Conservation (phyloP, 495 filamentous ascomycete species). For the Aspergillus kassunensis region DNA sequence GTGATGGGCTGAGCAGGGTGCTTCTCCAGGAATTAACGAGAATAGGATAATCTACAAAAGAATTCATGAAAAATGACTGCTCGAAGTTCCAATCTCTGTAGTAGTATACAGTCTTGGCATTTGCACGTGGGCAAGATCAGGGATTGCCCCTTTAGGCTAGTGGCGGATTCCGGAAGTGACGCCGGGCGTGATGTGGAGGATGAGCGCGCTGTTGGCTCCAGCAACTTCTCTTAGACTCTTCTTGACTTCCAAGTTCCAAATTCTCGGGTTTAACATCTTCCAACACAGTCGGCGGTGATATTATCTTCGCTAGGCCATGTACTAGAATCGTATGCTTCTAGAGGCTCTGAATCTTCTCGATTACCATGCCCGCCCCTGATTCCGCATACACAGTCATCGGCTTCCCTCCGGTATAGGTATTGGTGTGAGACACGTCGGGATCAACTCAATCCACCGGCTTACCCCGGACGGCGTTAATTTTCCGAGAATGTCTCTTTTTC, state of each 20-base stretch:
- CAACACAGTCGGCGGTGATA: neutral
- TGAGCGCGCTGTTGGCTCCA: too few species aligned
- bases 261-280: neutral
- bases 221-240: neutral
- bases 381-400: neutral
- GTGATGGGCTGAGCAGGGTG: constrained; percentile 14
- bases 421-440: neutral
- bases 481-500: constrained; percentile 15
- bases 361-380: constrained; percentile 2
- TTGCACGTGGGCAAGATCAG: constrained; percentile 1
- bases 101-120: constrained; percentile 1
- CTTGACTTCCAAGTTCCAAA: neutral
- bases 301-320: constrained; percentile 1
- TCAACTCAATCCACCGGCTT: constrained; percentile 1
- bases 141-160: constrained; percentile 9
- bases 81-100: neutral
- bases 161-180: constrained; percentile 4
- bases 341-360: neutral
- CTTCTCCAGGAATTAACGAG: neutral
- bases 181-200: constrained; percentile 5
- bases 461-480: neutral
- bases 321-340: neutral
- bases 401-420: neutral
- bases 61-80: neutral
- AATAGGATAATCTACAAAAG: constrained; percentile 4